Base-by-base conservation (phyloP, 805 yeast genomes). In the Sungouiozyma intestinalis region DNA sequence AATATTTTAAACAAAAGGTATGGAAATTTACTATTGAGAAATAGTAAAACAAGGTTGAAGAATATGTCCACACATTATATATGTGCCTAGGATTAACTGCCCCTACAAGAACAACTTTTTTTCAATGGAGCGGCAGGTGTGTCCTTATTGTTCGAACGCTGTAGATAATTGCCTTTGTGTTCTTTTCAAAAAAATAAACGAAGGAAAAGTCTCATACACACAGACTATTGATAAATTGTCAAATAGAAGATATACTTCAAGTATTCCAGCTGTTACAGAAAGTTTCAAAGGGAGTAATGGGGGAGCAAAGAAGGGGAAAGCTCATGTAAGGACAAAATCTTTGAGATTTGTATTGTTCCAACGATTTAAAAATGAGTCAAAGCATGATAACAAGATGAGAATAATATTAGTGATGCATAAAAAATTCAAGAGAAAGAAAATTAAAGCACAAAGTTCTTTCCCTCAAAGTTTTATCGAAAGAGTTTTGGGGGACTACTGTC, bases 401-500 rank as follows among this genome's bases (percentile, higher is more conserved):
- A 35, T 16, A n/a, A 35, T 16, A n/a, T 16, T 15, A 16, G 37
- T 35, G 6, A 13, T 6, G 5, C n/a, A 35, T 16, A n/a, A 13
- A 16, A 35, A 35, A 15, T 16, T 9, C 20, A 11, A 11, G 19
- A 11, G 7, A 20, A 35, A 35, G 16, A 14, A 16, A 35, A 11
- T 6, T 16, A 14, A 35, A 35, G 5, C 37, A 14, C 21, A 16
- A 16, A 16, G 9, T 6, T 16, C 19, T 35, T 35, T 16, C 21
- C 16, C 16, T 3, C 18, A 39, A 15, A 34, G 16, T 21, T 19
- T 17, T n/a, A 33, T 19, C 13, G 41, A 39, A 24, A 34, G 33
- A 34, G 5, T 18, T 5, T 35, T 43, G 13, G 46, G 46, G 3
- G 40, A 33, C 7, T 43, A 43, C 19, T 43, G 46, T 38, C 46